These are phyloP conservation scores for Collybia sordida DNA, from an alignment of 768 basidiomycete genomes.

Conservation along the genomic window DNA sequence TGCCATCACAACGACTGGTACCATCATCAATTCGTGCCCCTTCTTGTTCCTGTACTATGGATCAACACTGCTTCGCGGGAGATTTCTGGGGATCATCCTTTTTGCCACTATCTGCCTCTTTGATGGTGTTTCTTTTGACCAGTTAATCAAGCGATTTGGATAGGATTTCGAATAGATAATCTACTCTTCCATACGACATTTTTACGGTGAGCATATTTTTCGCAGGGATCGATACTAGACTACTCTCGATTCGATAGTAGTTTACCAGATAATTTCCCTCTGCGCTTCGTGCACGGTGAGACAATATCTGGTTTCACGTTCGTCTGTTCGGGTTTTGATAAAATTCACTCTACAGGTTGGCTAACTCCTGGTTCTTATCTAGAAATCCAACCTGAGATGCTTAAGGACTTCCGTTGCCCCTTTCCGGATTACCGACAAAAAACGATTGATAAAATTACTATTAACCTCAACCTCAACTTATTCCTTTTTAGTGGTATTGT, in stretches of 20 bases:
- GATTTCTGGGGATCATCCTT: slow-evolving; percentile 74
- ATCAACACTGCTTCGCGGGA: slow-evolving; percentile 71
- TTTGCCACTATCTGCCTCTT: slow-evolving; percentile 93
- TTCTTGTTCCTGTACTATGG: slow-evolving; percentile 80
- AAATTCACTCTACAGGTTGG: too few relatives aligned
- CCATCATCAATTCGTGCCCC: slow-evolving; percentile 54
- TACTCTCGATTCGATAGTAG: too few relatives aligned
- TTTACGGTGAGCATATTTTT: too few relatives aligned
- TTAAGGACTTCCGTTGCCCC: slow-evolving; percentile 10
- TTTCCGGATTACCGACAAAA: background rate
- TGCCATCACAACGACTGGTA: slow-evolving; percentile 37
- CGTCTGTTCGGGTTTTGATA: slow-evolving; percentile 67
- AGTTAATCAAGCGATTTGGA: slow-evolving; percentile 80
- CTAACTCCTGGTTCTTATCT: background rate
- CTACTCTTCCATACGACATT: too few relatives aligned
- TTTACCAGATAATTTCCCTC: slow-evolving; percentile 75
- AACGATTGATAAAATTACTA: slow-evolving; percentile 87
- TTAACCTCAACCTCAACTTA: slow-evolving; percentile 84
- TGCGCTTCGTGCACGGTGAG: slow-evolving; percentile 45
- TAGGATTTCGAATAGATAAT: slow-evolving; percentile 93
- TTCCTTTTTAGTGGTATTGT: slow-evolving; percentile 71
- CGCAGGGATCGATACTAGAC: slow-evolving; percentile 79
- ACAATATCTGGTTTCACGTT: slow-evolving; percentile 46
- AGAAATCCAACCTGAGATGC: slow-evolving; percentile 72
- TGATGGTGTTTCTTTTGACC: slow-evolving; percentile 85